phyloP scores from a whole-genome alignment of 306 rosid genomes.

The Begonia masoniana region DNA sequence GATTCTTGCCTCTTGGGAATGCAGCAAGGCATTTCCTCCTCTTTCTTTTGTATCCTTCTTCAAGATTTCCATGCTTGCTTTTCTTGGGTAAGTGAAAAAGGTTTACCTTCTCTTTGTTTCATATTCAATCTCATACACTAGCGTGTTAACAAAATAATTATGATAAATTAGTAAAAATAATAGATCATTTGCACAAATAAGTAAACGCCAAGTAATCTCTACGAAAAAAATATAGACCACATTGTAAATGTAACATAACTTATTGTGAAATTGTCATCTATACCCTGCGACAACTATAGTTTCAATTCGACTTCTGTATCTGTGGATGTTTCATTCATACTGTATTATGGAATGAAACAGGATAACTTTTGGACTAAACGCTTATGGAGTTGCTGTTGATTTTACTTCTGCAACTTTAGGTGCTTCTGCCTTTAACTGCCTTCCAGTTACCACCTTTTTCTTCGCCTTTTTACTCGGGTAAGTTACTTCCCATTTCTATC shows the following conservation, averaged over 20 bases:
- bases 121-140: background rate
- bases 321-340: no score
- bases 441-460: constrained; percentile 77
- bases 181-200: no score
- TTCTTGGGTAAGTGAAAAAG: constrained; percentile 37
- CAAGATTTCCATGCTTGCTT: constrained; percentile 63
- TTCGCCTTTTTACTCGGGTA: constrained; percentile 61
- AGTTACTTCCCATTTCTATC: background rate
- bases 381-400: constrained; percentile 40
- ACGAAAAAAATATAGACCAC: no score
- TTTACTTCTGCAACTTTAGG: constrained; percentile 73
- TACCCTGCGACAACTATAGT: no score
- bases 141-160: background rate
- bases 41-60: constrained; percentile 41
- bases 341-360: constrained; percentile 16
- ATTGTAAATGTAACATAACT: no score
- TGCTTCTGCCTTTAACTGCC: constrained; percentile 60
- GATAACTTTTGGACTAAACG: constrained; percentile 41
- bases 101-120: background rate
- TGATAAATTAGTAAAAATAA: no score
- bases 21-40: constrained; percentile 48
- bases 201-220: no score
- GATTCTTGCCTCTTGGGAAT: background rate
- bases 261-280: no score
- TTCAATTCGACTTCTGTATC: no score